Conservation (phyloP, 2,329 filamentous ascomycete genomes). For the Whalleya microplaca region DNA sequence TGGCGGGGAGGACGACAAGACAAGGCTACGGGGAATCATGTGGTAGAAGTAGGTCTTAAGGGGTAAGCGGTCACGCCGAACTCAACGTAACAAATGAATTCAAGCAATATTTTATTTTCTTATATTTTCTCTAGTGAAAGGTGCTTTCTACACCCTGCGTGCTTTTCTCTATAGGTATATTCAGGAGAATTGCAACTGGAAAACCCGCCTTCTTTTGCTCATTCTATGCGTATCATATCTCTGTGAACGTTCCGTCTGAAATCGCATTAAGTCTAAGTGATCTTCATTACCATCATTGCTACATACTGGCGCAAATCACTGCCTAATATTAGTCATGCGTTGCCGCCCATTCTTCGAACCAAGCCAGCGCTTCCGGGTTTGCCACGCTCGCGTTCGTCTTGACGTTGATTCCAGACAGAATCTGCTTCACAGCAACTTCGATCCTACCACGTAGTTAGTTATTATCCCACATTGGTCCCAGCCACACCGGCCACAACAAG, state of each 20-base stretch:
- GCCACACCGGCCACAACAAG: neutral
- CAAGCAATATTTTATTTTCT: slow-evolving; percentile 1
- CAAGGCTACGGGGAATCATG: slow-evolving; percentile 56
- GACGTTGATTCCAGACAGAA: slow-evolving; percentile 82
- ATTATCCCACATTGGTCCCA: slow-evolving; percentile 14
- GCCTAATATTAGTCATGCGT: slow-evolving; percentile 42
- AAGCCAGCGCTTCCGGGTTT: slow-evolving; percentile 84
- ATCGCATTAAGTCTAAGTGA: neutral
- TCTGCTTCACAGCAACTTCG: slow-evolving; percentile 95
- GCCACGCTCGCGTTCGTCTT: slow-evolving; percentile 93
- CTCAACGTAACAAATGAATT: neutral
- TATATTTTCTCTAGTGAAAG: neutral
- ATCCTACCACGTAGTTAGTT: slow-evolving; percentile 58
- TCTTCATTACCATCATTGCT: neutral
- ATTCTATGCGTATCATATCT: neutral
- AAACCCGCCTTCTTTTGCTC: no score
- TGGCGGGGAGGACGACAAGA: slow-evolving; percentile 63
- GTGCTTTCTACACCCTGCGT: neutral
- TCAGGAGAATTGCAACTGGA: no score
- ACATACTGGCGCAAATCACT: neutral
- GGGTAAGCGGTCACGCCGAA: neutral
- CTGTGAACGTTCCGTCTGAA: neutral
- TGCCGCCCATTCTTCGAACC: slow-evolving; percentile 80
- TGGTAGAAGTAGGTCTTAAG: slow-evolving; percentile 38
- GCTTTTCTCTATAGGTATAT: neutral